A percentile compares a stretch with the other conserved stretches of the same genome.
These are phyloP conservation scores for Nicotiana otophora DNA, from an alignment of 257 asterid genomes.

Conservation along the genomic window DNA sequence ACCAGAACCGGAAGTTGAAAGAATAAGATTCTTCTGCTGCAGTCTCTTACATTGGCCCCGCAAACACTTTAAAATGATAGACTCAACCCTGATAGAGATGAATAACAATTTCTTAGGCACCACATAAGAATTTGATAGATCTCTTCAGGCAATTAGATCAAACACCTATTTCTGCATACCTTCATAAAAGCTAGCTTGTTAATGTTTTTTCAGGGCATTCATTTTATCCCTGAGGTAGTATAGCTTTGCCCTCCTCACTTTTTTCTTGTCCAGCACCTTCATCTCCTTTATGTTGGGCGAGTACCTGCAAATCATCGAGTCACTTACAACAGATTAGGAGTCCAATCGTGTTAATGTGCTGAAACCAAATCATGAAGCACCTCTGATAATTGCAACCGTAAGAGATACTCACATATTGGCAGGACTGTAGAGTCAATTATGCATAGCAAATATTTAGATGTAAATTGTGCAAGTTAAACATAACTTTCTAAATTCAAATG, in stretches of 20 bases:
- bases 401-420: background rate
- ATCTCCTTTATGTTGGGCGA: slow-evolving; percentile 96
- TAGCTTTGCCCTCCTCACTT: slow-evolving; percentile 96
- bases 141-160: background rate
- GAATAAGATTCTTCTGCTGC: background rate
- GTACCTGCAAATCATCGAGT: slow-evolving; percentile 45
- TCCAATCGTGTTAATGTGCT: background rate
- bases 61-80: background rate
- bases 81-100: background rate
- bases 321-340: background rate
- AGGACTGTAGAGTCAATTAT: background rate
- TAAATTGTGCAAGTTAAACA: background rate
- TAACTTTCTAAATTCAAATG: background rate
- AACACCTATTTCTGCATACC: background rate
- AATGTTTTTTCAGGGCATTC: slow-evolving; percentile 80
- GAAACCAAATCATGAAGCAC: background rate
- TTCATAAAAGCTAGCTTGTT: slow-evolving; percentile 7
- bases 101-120: background rate
- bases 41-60: background rate
- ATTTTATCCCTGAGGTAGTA: slow-evolving; percentile 87
- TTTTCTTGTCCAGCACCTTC: slow-evolving; percentile 86
- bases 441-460: background rate
- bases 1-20: background rate
- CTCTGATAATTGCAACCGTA: background rate
- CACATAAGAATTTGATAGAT: background rate